Percentiles rank a stretch among this genome's conserved stretches.
Conservation (phyloP, 139 green algal species). For the Picochlorum costavermella region DNA sequence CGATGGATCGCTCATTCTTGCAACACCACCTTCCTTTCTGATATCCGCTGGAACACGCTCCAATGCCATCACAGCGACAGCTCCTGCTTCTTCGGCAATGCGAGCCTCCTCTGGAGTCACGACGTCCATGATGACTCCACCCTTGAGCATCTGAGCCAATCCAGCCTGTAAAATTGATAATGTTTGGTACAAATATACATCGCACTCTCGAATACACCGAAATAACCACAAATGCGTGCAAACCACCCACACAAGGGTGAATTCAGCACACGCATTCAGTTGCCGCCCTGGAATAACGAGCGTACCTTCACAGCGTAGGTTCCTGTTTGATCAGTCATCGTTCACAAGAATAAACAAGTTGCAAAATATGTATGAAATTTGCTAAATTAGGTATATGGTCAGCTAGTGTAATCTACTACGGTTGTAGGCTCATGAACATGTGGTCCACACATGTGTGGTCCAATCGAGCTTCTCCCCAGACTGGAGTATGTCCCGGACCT, state of each 20-base stretch:
- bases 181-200: neutral
- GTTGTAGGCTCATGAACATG: neutral
- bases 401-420: neutral
- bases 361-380: neutral
- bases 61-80: conserved; percentile 97
- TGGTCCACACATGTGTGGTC: neutral
- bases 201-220: neutral
- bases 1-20: conserved; percentile 90
- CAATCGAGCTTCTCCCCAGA: neutral
- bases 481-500: neutral
- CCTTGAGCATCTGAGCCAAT: conserved; percentile 97
- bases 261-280: neutral
- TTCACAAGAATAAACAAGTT: neutral
- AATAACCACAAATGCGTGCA: neutral
- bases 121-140: conserved; percentile 99
- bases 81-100: conserved; percentile 98
- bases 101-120: conserved; percentile 93
- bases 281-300: too few species aligned
- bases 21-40: conserved; percentile 88
- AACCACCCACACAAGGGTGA: neutral
- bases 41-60: conserved; percentile 97
- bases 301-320: conserved; percentile 76
- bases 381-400: neutral
- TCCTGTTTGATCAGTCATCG: conserved; percentile 17
- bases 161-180: conserved; percentile 61